Base-by-base conservation (phyloP, 257 asterid species). In the Paraleonurus japonicus region DNA sequence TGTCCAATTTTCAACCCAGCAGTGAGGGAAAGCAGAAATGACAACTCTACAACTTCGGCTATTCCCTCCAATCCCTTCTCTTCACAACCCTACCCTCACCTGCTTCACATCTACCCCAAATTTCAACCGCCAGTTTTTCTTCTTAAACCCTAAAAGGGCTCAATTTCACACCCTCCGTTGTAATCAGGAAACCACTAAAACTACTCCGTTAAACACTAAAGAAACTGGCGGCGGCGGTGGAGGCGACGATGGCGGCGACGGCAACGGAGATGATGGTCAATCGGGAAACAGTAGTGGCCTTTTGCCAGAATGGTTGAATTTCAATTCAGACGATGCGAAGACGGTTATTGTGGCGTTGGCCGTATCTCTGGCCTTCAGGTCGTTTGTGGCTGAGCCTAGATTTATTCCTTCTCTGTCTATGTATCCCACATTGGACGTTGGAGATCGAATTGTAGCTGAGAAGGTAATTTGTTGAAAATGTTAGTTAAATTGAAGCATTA, bases 351-450 rank as follows among this genome's bases (percentile, higher is more conserved):
- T 86, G 20, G 96, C 96, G 35, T 72, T 93, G 78, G 96, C 87
- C 4, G 65, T 93, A 43, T 93, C 98, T 19, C 79, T 93, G 64
- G 95, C 96, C 22, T 93, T 93, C 66, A 81, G 98, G 78, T 77
- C 92, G 28, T 93, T 90, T 76, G 85, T 93, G 61, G 97, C 98
- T 68, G 98, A 93, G 92, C 98, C 98, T 12, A 83, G 98, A 84
- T 93, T 35, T 61, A 93, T 93, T 77, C 98, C 98, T 75, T 93
- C 98, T 1, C 43, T 93, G 81, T 93, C 98, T 37, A 92, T 92
- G 98, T 92, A 78, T 81, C 97, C 98, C 13, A 92, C 97, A 11
- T 92, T 92, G 82, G 97, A 92, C 71, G 93, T 90, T 77, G 98
- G 97, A 41, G 98, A 93, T 69, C 77, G 97, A 75, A 68, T 93